Evolutionary conservation across 179 eudicot genomes (phyloP).

Genomic region (Pouteria campechiana): DNA sequence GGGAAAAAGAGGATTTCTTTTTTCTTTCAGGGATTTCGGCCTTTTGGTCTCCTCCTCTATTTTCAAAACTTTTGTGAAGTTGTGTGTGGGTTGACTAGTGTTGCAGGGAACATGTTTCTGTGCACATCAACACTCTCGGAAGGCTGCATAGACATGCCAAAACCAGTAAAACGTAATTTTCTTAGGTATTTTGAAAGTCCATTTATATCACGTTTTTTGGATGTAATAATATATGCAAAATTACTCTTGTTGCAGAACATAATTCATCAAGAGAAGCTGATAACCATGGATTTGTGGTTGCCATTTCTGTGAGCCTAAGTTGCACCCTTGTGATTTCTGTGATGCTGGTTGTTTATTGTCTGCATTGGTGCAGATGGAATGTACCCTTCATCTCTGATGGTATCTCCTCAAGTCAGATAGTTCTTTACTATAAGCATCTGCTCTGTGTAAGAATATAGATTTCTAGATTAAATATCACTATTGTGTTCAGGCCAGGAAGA

Average conservation of each 20-base stretch:
- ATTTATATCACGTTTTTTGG: background rate
- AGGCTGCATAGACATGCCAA: conserved; percentile 34
- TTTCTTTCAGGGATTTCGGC: conserved; percentile 1
- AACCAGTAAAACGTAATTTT: conserved; percentile 46
- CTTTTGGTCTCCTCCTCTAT: too few relatives aligned
- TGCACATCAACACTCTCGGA: conserved; percentile 53
- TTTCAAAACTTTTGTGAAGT: too few relatives aligned
- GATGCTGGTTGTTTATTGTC: conserved; percentile 47
- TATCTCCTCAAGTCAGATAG: conserved; percentile 26
- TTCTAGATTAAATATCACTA: too few relatives aligned
- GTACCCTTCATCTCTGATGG: conserved; percentile 50
- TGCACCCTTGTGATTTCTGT: conserved; percentile 49
- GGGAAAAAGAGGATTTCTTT: too few relatives aligned
- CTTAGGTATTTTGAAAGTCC: background rate
- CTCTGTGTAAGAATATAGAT: too few relatives aligned
- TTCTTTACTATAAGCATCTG: too few relatives aligned
- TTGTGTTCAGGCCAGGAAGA: conserved; percentile 79
- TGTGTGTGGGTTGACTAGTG: conserved; percentile 23
- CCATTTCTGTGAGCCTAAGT: conserved; percentile 45
- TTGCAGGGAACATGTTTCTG: conserved; percentile 68
- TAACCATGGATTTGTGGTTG: conserved; percentile 36
- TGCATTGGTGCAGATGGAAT: conserved; percentile 66
- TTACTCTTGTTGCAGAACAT: conserved; percentile 32
- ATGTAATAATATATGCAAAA: background rate
- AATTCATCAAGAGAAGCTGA: conserved; percentile 18